Evolutionary conservation across 106 monocot species (phyloP), one percentile per base, ranked within the genome.

Genomic region (Hemerocallis citrina): DNA sequence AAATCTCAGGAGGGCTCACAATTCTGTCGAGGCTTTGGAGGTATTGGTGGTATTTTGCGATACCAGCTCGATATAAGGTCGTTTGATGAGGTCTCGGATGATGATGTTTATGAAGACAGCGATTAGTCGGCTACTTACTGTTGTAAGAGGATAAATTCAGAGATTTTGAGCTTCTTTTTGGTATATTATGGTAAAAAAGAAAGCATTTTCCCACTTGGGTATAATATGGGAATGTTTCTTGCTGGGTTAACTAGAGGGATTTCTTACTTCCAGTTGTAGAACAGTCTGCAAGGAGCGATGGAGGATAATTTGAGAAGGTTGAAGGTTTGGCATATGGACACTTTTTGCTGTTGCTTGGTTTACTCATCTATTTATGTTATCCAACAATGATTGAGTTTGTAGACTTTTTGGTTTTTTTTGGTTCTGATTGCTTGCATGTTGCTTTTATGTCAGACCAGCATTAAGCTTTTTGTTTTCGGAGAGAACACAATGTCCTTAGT

Each of bases 1-100:
- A 68, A 68, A 28, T 68, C 68, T n/a, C 68, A 68, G 15, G 68
- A 68, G 59, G 68, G 68, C 4, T 68, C 68, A 0, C 68, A 68
- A 33, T 68, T 68, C 32, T 68, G 68, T 32, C 11, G 68, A 28
- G 68, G 68, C 4, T 68, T 68, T 48, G 68, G 68, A 2, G 68
- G 68, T 3, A 68, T 68, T 32, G 68, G 68, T 0, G 68, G 68
- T n/a, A 68, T 68, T 31, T 43, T 68, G 15, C 55, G 68, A 6
- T 68, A 68, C 17, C 68, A 68, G 57, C 68, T 68, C 16, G 68
- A 68, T 27, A 68, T 68, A 10, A 46, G 68, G 58, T 68, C 68
- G 0, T 68, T 68, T 6, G 58, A 68, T 27, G 68, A 68, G 21
- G 7, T 47, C 6, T 68, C 68, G 3, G 67, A 57, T 57, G 66